A percentile compares a stretch with the other conserved stretches of the same genome.
Evolutionary conservation across 257 asterid genomes (phyloP).

Genomic region (Petrea volubilis): DNA sequence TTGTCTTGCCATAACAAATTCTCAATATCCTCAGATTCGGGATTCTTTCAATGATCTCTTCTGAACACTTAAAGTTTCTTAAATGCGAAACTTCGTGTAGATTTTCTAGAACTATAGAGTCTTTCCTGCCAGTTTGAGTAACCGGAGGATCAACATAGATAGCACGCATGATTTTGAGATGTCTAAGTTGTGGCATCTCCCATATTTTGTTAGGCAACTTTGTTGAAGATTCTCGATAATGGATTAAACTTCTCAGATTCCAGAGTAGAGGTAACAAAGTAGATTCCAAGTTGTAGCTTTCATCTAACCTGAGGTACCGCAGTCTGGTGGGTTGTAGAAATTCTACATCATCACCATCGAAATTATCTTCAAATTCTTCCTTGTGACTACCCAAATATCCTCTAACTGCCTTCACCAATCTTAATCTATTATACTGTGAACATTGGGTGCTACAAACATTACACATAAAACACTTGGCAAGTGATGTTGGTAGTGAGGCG

Average conservation of each 20-base stretch:
- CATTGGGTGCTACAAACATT: not conserved
- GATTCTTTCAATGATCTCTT: constrained; percentile 14
- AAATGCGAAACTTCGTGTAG: not conserved
- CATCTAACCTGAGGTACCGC: not conserved
- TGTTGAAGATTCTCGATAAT: no score
- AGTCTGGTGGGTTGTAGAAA: not conserved
- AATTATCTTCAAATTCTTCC: no score
- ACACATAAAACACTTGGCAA: not conserved
- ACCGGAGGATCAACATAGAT: not conserved
- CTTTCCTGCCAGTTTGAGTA: not conserved
- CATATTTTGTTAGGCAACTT: not conserved
- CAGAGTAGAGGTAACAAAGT: not conserved
- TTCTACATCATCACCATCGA: not conserved
- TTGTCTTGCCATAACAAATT: not conserved
- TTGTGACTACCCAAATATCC: not conserved
- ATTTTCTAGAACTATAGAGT: constrained; percentile 15
- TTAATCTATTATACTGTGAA: not conserved
- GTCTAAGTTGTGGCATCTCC: not conserved
- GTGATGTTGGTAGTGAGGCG: not conserved
- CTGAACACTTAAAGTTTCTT: constrained; percentile 3
- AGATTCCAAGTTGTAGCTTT: not conserved
- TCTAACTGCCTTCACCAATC: not conserved
- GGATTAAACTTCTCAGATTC: not conserved
- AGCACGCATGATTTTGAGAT: accelerated
- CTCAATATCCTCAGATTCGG: constrained; percentile 20